phyloP scores from a whole-genome alignment of 2,329 filamentous ascomycete species.

The Gaeumannomyces sp. region DNA sequence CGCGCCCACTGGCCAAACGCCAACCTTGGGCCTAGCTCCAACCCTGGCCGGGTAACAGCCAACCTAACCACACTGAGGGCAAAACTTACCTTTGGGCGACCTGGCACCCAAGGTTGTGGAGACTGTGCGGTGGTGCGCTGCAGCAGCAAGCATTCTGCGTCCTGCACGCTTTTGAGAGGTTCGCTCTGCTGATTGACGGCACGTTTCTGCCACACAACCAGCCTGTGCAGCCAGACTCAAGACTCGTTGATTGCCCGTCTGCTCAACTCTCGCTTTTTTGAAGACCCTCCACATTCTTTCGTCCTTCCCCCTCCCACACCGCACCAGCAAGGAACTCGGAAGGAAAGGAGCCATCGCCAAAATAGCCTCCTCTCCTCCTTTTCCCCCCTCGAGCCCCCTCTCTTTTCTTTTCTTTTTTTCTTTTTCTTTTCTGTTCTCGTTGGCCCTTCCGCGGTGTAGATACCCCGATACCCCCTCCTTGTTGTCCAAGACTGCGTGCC shows the following conservation, averaged over 20 bases:
- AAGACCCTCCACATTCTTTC: slow-evolving; percentile 4
- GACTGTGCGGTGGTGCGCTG: slow-evolving; percentile 3
- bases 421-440: slow-evolving; percentile 10
- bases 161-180: slow-evolving; percentile 1
- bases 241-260: neutral
- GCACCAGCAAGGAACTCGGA: slow-evolving; percentile 16
- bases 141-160: slow-evolving; percentile 5
- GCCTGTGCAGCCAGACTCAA: slow-evolving; percentile 4
- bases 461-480: slow-evolving; percentile 17
- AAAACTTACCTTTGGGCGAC: neutral
- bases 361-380: slow-evolving; percentile 16
- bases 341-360: slow-evolving; percentile 22
- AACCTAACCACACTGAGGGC: neutral
- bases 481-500: slow-evolving; percentile 12
- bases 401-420: slow-evolving; percentile 13
- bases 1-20: neutral
- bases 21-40: neutral
- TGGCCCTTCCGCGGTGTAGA: neutral
- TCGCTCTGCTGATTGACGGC: too few species aligned
- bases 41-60: neutral
- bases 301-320: slow-evolving; percentile 21
- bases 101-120: slow-evolving; percentile 2
- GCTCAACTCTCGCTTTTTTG: slow-evolving; percentile 4
- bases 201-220: slow-evolving; percentile 1
- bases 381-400: slow-evolving; percentile 12